Evolutionary conservation across 73 alveolate species (phyloP).

Genomic region (Stentor coeruleus): DNA sequence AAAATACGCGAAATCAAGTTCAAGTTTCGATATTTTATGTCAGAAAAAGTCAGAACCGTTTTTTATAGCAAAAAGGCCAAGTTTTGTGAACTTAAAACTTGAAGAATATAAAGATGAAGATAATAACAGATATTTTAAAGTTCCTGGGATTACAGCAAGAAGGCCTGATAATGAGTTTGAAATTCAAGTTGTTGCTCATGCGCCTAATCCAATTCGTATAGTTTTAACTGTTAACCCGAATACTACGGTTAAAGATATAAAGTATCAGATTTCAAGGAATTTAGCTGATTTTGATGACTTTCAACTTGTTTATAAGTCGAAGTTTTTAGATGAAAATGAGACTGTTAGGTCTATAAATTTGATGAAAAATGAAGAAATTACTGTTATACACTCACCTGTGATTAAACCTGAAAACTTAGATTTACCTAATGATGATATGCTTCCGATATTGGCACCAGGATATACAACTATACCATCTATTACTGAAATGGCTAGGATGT

Average conservation of each 20-base stretch:
- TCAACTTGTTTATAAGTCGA: slow-evolving; percentile 6
- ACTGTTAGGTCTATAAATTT: neutral
- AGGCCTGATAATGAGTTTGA: neutral
- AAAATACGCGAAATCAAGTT: neutral
- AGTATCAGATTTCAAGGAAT: neutral
- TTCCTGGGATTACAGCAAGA: neutral
- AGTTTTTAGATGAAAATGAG: neutral
- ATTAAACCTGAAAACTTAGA: too few relatives aligned
- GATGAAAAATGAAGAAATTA: neutral
- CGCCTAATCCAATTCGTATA: neutral
- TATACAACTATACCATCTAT: neutral
- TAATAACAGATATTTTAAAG: neutral
- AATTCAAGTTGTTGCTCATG: neutral
- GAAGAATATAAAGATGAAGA: slow-evolving; percentile 25
- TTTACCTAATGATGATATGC: neutral
- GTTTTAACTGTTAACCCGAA: neutral
- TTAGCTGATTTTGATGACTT: neutral
- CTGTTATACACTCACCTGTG: neutral
- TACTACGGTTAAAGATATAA: neutral
- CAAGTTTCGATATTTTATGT: neutral
- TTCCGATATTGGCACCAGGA: neutral
- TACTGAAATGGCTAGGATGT: slow-evolving; percentile 13
- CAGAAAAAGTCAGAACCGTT: neutral
- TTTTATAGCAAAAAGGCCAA: neutral
- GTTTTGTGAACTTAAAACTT: neutral